Conservation (phyloP, 257 asterid genomes). For the Solanum pennellii region DNA sequence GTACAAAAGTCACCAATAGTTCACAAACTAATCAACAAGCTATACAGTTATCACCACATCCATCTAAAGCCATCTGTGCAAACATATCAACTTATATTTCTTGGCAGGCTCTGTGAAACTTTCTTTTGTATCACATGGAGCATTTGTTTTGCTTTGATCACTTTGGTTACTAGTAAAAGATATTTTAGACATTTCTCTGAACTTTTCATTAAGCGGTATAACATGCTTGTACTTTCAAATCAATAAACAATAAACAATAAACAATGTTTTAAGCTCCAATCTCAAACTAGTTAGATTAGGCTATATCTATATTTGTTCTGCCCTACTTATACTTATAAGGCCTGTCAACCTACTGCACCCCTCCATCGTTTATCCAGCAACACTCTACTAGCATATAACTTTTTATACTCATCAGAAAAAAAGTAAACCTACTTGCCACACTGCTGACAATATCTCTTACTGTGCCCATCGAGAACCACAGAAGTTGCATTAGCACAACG, state of each 20-base stretch:
- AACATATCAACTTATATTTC: not conserved
- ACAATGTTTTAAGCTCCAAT: not conserved
- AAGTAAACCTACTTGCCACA: constrained; percentile 33
- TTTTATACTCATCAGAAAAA: not conserved
- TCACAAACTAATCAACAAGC: not conserved
- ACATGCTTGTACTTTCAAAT: not conserved
- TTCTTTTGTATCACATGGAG: not conserved
- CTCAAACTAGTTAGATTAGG: not conserved
- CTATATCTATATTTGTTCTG: not conserved
- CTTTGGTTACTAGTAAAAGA: not conserved
- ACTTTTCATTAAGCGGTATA: not conserved
- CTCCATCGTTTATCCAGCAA: not conserved
- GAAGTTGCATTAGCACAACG: constrained; percentile 64
- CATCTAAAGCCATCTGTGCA: not conserved
- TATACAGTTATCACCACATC: not conserved
- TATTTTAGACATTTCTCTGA: not conserved
- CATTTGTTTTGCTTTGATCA: not conserved
- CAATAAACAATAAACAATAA: not conserved
- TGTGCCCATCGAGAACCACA: constrained; percentile 68
- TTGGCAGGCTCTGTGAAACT: not conserved
- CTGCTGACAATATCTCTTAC: constrained; percentile 89
- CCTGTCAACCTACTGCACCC: not conserved
- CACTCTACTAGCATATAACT: not conserved
- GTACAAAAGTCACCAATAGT: not conserved
- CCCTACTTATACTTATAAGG: not conserved